Conservation (phyloP, 2,329 filamentous ascomycete species). For the Penicillium sp. region DNA sequence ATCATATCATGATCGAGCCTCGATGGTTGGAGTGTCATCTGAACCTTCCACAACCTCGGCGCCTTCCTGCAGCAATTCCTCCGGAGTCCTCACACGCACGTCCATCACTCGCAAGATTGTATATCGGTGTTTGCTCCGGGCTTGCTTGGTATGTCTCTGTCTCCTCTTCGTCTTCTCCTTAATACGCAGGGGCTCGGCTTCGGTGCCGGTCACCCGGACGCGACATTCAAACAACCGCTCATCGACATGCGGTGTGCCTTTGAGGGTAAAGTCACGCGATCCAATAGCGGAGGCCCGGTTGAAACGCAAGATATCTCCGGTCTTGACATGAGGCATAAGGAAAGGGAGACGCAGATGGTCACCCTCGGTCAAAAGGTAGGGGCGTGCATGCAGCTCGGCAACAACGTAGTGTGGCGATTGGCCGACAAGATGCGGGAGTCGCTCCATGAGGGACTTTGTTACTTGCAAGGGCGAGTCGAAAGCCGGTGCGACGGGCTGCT, state of each 20-base stretch:
- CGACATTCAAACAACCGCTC: constrained; percentile 78
- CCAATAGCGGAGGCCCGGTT: constrained; percentile 79
- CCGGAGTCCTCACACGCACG: constrained; percentile 59
- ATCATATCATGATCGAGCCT: constrained; percentile 22
- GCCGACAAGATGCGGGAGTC: constrained; percentile 41
- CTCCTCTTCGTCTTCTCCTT: constrained; percentile 79
- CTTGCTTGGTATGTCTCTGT: constrained; percentile 60
- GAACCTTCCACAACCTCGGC: constrained; percentile 33
- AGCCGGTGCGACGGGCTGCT: constrained; percentile 35
- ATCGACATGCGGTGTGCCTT: constrained; percentile 75
- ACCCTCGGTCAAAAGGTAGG: constrained; percentile 53
- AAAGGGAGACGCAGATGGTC: constrained; percentile 73
- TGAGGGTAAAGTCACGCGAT: constrained; percentile 83
- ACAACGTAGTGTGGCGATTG: constrained; percentile 46
- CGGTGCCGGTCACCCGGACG: constrained; percentile 75
- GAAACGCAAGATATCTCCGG: constrained; percentile 80
- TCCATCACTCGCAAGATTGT: constrained; percentile 82
- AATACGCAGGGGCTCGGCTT: constrained; percentile 69
- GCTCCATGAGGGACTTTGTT: constrained; percentile 37
- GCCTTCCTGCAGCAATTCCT: constrained; percentile 47
- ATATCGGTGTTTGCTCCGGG: constrained; percentile 84
- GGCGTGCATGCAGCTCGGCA: constrained; percentile 45
- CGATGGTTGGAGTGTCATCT: constrained; percentile 19
- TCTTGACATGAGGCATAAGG: constrained; percentile 66
- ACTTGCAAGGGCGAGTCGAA: constrained; percentile 38